A percentile compares a stretch with the other conserved stretches of the same genome.
Conservation (phyloP, 331 rosid species). For the Dryas integrifolia region DNA sequence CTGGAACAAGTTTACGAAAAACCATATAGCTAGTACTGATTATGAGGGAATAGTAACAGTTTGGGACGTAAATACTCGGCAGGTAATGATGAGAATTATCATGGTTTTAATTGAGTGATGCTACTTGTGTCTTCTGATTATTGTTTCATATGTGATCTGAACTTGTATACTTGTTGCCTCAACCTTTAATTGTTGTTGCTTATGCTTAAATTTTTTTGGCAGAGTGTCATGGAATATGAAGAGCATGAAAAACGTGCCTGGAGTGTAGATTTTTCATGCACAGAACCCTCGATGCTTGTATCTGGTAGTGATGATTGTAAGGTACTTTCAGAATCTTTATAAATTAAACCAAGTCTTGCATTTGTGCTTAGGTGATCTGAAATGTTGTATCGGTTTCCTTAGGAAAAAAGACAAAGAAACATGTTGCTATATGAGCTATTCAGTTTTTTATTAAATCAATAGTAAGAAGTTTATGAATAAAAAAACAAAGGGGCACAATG, state of each 20-base stretch:
- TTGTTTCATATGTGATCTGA: constrained; percentile 3
- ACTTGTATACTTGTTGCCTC: constrained; percentile 11
- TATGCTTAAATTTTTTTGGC: constrained; percentile 14
- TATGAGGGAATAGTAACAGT: constrained; percentile 95
- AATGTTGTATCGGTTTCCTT: neutral
- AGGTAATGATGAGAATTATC: constrained; percentile 48
- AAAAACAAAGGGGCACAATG: neutral
- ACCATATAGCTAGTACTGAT: constrained; percentile 96
- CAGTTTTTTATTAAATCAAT: neutral
- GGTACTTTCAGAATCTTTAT: constrained; percentile 40
- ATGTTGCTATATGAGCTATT: neutral
- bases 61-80: constrained; percentile 91
- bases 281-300: constrained; percentile 90
- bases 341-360: constrained; percentile 17
- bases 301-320: constrained; percentile 99
- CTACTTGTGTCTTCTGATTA: neutral
- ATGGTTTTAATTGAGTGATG: constrained; percentile 19
- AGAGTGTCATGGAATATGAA: constrained; percentile 98
- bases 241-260: constrained; percentile 99
- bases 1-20: constrained; percentile 89
- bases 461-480: neutral
- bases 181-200: neutral
- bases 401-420: neutral
- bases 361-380: constrained; percentile 18
- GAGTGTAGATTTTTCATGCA: constrained; percentile 98